Conservation (phyloP, 1,284 basidiomycete genomes). For the Cerioporus squamosus region DNA sequence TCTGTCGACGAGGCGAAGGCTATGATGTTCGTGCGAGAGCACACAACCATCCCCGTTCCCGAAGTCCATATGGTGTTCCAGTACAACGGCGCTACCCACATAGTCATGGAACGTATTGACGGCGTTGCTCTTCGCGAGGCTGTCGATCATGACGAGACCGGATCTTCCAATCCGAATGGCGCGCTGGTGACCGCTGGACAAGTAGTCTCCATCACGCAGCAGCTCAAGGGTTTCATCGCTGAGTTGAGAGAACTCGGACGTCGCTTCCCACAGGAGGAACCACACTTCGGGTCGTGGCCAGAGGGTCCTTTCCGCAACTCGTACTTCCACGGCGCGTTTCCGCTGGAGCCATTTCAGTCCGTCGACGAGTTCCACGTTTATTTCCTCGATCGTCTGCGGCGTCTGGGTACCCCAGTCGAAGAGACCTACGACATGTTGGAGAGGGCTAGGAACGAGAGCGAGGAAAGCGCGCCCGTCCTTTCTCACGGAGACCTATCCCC, state of each 20-base stretch:
- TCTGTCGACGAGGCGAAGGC: neutral
- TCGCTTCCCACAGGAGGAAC: neutral
- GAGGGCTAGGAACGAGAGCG: neutral
- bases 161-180: neutral
- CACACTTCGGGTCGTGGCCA: neutral
- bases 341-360: neutral
- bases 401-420: neutral
- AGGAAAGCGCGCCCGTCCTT: neutral
- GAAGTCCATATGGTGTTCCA: conserved; percentile 2
- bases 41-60: conserved; percentile 1
- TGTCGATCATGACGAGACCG: neutral
- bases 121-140: neutral
- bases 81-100: neutral
- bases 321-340: neutral
- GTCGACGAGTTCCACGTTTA: neutral
- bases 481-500: neutral
- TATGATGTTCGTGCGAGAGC: neutral
- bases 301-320: neutral
- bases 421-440: neutral
- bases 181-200: neutral
- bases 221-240: neutral
- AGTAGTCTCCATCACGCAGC: neutral
- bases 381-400: neutral
- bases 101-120: neutral
- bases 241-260: neutral